Evolutionary conservation across 2,329 filamentous ascomycete genomes (phyloP).

Genomic region (Hypoxylon sp.): DNA sequence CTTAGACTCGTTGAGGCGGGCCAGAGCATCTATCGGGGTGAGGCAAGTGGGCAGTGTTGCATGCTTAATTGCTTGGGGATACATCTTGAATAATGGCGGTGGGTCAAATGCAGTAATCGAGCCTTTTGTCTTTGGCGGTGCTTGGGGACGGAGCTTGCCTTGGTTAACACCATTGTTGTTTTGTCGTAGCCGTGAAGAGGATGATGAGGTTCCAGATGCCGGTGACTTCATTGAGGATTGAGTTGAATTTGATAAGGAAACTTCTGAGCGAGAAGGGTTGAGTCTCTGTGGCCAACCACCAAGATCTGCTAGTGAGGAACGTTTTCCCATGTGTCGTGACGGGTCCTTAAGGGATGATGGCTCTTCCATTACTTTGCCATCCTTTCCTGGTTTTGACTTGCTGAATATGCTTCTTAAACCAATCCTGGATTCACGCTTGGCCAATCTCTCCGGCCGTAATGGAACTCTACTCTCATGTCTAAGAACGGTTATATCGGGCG

Average conservation of each 20-base stretch:
- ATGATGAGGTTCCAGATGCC: slow-evolving; percentile 19
- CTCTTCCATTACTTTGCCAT: slow-evolving; percentile 48
- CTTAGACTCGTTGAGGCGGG: slow-evolving; percentile 71
- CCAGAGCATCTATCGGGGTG: slow-evolving; percentile 75
- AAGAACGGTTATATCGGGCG: slow-evolving; percentile 54
- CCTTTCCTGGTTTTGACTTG: slow-evolving; percentile 58
- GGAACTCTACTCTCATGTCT: slow-evolving; percentile 58
- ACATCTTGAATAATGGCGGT: slow-evolving; percentile 87
- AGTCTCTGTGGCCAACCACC: slow-evolving; percentile 59
- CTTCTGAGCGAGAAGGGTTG: slow-evolving; percentile 55
- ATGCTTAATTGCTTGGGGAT: slow-evolving; percentile 84
- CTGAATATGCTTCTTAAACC: slow-evolving; percentile 66
- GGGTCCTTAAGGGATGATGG: slow-evolving; percentile 50
- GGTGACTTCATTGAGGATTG: slow-evolving; percentile 38
- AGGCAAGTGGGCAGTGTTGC: slow-evolving; percentile 76
- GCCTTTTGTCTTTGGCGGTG: slow-evolving; percentile 26
- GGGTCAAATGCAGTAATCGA: slow-evolving; percentile 65
- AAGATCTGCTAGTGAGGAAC: slow-evolving; percentile 62
- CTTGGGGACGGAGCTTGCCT: slow-evolving; percentile 37
- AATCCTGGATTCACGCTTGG: slow-evolving; percentile 65
- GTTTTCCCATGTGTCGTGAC: slow-evolving; percentile 56
- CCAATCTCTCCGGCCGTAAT: slow-evolving; percentile 59
- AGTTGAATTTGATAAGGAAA: slow-evolving; percentile 48
- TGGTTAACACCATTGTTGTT: slow-evolving; percentile 27
- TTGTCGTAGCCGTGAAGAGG: slow-evolving; percentile 30